Base-by-base conservation (phyloP, 345 rosid genomes). In the Litchi chinensis region DNA sequence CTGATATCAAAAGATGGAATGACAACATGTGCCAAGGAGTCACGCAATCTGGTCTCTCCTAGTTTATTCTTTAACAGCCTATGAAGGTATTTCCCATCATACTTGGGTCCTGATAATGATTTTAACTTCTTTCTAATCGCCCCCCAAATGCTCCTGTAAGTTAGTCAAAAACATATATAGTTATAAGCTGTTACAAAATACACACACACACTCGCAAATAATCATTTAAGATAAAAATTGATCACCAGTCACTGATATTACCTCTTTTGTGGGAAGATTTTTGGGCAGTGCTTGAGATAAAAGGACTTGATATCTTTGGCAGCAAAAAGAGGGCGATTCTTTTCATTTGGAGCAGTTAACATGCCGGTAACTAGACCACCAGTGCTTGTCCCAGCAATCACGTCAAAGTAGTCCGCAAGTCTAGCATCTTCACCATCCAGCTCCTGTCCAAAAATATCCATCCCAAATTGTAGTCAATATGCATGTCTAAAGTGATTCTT, bases 1-100 rank as follows among this genome's bases (percentile, higher is more conserved):
- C 81, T 85, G 85, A 90, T 85, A 79, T 90, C 89, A 74, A 90
- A 90, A 7, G 93, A 81, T 22, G 91, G 89, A 56, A 90, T 90
- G 12, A 90, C 84, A 32, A 85, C 83, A 24, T 88, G 79, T 13
- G 90, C 79, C 43, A 90, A 66, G 22, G 93, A 43, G 70, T 85
- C 70, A 41, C 79, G 81, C 77, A 88, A 39, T 41, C 76, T 68
- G 9, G 28, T 69, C 13, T 85, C 82, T 22, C 91, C 87, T 13
- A 90, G 72, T 71, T 67, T 82, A 21, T 88, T 82, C 83, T 76
- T 80, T 4, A 85, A 37, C 41, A 86, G 39, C 26, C 56, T 15
- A 22, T 72, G 90, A 5, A 90, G 74, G 72, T 88, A 82, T 65
- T 76, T 77, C 21, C 93, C 91, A 5, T 88, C 85, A 68, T 88